Conservation (phyloP, 2,329 filamentous ascomycete species). For the Phoma sp. region DNA sequence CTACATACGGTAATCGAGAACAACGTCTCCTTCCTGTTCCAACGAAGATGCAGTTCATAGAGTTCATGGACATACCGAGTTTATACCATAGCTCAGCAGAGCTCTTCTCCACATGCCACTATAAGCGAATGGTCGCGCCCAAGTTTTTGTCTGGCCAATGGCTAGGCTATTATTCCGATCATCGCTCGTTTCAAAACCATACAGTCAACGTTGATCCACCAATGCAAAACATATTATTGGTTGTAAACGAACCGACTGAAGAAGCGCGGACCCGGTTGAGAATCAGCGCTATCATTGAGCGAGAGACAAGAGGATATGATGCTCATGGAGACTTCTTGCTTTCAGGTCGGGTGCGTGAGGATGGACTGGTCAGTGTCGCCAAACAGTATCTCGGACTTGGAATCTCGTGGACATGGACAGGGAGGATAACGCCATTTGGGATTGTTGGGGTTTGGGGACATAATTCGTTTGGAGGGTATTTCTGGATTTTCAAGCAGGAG, state of each 20-base stretch:
- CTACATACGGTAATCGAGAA: not conserved
- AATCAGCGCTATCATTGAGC: conserved; percentile 14
- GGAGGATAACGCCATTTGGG: conserved; percentile 31
- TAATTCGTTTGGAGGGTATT: conserved; percentile 28
- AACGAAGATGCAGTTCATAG: conserved; percentile 19
- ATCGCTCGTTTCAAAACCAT: conserved; percentile 3
- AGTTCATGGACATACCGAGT: conserved; percentile 25
- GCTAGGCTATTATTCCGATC: conserved; percentile 29
- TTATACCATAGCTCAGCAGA: conserved; percentile 9
- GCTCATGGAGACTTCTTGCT: conserved; percentile 24
- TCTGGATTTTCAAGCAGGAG: conserved; percentile 39
- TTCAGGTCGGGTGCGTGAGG: conserved; percentile 18
- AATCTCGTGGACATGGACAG: conserved; percentile 25
- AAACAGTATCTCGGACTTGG: conserved; percentile 23
- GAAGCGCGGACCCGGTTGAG: conserved; percentile 5
- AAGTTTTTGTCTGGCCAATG: conserved; percentile 26
- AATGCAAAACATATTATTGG: conserved; percentile 23
- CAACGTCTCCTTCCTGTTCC: conserved; percentile 18
- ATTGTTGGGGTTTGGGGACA: conserved; percentile 32
- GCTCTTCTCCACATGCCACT: conserved; percentile 25
- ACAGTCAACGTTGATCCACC: conserved; percentile 15
- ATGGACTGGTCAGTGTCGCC: conserved; percentile 23
- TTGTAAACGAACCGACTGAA: conserved; percentile 1
- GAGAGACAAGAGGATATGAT: conserved; percentile 23
- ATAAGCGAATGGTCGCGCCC: conserved; percentile 23